Base-by-base conservation (phyloP, 169 alveolate species). In the Plasmodium adleri region DNA sequence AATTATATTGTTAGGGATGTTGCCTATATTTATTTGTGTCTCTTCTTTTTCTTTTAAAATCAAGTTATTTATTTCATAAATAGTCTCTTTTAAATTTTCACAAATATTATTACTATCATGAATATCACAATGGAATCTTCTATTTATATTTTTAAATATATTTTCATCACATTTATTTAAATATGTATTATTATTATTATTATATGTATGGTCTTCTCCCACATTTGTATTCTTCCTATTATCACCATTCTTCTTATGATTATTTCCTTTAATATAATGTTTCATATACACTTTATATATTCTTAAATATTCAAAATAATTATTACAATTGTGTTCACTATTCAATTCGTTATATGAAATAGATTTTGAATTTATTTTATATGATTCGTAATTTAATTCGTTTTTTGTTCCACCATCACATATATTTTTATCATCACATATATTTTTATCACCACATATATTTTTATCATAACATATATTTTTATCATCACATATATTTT, bases 291-390 rank as follows among this genome's bases (percentile, higher is more conserved):
- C 1, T 13, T 83, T 83, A 70, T 83, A 83, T 74, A 83, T 83
- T 20, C 91, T 62, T 49, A 83, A 45, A 63, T 83, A 83, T 39
- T 83, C 91, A 26, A n/a, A 32, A 45, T 83, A 83, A 59, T 49
- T 83, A 70, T 83, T 83, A 47, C 91, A 83, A 63, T 83, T 83
- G 39, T 83, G 91, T 43, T 83, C 91, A 39, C 74, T 32, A 63
- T 83, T 83, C 52, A 83, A 28, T 49, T 83, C 91, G 45, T 83
- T 83, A 63, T 83, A 83, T 0, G 91, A 83, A 10, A 83, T 13
- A 0, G 91, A 83, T 7, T 67, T 58, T 26, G 1, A 12, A 17
- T 58, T 83, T 15, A 83, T 83, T 22, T 39, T 72, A 50, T 56
- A 83, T 8, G 68, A 13, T 17, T 56, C 1, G 39, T 66, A 59